These are phyloP conservation scores for Smallanthus sonchifolius DNA, from an alignment of 129 eudicot species.

Conservation along the genomic window DNA sequence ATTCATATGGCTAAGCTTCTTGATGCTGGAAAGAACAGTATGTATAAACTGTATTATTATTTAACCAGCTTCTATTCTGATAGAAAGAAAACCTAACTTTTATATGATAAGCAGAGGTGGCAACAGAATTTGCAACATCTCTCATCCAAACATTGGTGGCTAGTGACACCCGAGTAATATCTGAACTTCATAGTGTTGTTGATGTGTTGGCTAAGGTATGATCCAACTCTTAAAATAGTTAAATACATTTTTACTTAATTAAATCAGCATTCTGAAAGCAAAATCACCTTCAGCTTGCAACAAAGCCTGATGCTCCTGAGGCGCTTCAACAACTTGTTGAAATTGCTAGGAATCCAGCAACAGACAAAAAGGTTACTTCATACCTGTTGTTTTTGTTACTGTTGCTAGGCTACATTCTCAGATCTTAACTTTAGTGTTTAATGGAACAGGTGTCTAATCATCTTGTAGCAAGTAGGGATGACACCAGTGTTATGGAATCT, in stretches of 20 bases:
- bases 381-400: slow-evolving; percentile 5
- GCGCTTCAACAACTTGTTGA: slow-evolving; percentile 75
- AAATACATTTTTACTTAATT: neutral
- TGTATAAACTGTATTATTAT: slow-evolving; percentile 24
- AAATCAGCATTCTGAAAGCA: slow-evolving; percentile 2
- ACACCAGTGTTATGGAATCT: slow-evolving; percentile 38
- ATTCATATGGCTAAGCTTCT: slow-evolving; percentile 87
- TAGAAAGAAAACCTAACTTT: neutral
- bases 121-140: slow-evolving; percentile 78
- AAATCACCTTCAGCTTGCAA: slow-evolving; percentile 54
- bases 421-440: slow-evolving; percentile 17
- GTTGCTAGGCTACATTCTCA: neutral
- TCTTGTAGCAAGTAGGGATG: slow-evolving; percentile 56
- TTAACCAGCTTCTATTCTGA: neutral
- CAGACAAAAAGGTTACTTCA: slow-evolving; percentile 69
- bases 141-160: slow-evolving; percentile 67
- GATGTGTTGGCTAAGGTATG: slow-evolving; percentile 85
- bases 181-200: slow-evolving; percentile 84
- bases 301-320: slow-evolving; percentile 95
- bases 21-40: slow-evolving; percentile 96
- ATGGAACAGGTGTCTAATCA: slow-evolving; percentile 44
- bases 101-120: slow-evolving; percentile 58
- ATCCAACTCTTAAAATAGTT: neutral
- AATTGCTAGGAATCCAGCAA: slow-evolving; percentile 68
- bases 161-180: slow-evolving; percentile 63